Evolutionary conservation across 768 basidiomycete species (phyloP).

Genomic region (Stropharia rugosoannulata): DNA sequence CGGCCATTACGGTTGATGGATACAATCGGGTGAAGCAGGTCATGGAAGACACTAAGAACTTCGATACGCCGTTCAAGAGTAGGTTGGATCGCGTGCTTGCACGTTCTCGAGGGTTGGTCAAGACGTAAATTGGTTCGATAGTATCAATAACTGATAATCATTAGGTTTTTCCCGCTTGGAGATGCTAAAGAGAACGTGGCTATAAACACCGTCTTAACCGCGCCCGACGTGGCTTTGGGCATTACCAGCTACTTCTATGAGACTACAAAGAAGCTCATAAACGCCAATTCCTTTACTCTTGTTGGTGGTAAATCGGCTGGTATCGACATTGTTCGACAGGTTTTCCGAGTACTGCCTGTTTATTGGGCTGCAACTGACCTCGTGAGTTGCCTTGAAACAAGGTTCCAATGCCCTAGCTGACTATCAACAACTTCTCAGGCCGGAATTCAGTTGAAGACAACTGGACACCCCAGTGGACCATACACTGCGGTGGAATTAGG

Average conservation of each 20-base stretch:
- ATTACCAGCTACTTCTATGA: constrained; percentile 65
- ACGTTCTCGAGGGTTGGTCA: constrained; percentile 55
- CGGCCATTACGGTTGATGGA: constrained; percentile 33
- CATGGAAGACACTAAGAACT: constrained; percentile 43
- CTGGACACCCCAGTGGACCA: constrained; percentile 47
- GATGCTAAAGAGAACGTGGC: constrained; percentile 47
- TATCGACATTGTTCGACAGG: constrained; percentile 69
- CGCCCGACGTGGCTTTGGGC: constrained; percentile 45
- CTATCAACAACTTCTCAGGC: constrained; percentile 42
- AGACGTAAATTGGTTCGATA: neutral
- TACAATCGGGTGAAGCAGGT: constrained; percentile 56
- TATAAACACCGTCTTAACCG: constrained; percentile 47
- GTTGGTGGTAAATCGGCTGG: constrained; percentile 51
- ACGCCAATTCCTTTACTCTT: constrained; percentile 50
- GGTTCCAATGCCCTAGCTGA: neutral
- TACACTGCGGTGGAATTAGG: constrained; percentile 66
- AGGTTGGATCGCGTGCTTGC: constrained; percentile 51
- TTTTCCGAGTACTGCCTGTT: constrained; percentile 63
- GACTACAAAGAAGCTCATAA: constrained; percentile 60
- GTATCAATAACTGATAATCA: neutral
- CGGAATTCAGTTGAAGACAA: constrained; percentile 69
- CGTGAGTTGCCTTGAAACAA: constrained; percentile 37
- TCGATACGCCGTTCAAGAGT: constrained; percentile 46
- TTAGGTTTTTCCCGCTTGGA: constrained; percentile 68
- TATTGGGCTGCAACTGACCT: constrained; percentile 70